Evolutionary conservation across 1,284 basidiomycete genomes (phyloP).

Genomic region (Trichosporon inkin): DNA sequence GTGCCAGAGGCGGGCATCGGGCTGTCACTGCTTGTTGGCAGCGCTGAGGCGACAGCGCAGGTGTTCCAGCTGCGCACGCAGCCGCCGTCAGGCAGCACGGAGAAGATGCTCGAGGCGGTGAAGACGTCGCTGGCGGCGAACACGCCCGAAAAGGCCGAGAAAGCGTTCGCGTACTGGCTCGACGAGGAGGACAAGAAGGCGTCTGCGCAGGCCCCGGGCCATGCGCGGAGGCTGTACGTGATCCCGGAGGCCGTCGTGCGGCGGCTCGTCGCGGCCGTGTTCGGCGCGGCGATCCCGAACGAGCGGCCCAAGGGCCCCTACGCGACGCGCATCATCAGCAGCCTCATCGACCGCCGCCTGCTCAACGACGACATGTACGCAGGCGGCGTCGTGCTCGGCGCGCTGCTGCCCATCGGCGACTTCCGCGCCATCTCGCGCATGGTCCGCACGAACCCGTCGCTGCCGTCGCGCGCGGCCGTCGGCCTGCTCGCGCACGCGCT

Average conservation of each 20-base stretch:
- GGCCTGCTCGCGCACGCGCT: slow-evolving; percentile 29
- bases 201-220: not conserved
- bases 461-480: slow-evolving; percentile 37
- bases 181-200: slow-evolving; percentile 18
- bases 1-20: slow-evolving; percentile 38
- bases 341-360: slow-evolving; percentile 29
- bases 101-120: slow-evolving; percentile 17
- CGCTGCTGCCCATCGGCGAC: slow-evolving; percentile 38
- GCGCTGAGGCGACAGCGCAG: slow-evolving; percentile 23
- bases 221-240: not conserved
- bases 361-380: slow-evolving; percentile 41
- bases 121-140: slow-evolving; percentile 4
- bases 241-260: slow-evolving; percentile 14
- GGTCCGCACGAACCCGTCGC: slow-evolving; percentile 25
- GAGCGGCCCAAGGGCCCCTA: slow-evolving; percentile 29
- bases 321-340: slow-evolving; percentile 28
- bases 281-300: slow-evolving; percentile 25
- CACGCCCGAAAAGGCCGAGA: slow-evolving; percentile 20
- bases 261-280: slow-evolving; percentile 23
- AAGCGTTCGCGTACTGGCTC: slow-evolving; percentile 20
- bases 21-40: slow-evolving; percentile 36
- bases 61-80: slow-evolving; percentile 21
- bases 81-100: not conserved
- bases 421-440: slow-evolving; percentile 24
- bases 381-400: slow-evolving; percentile 35